Evolutionary conservation across 768 basidiomycete genomes (phyloP).

Genomic region (Suillus americanus): DNA sequence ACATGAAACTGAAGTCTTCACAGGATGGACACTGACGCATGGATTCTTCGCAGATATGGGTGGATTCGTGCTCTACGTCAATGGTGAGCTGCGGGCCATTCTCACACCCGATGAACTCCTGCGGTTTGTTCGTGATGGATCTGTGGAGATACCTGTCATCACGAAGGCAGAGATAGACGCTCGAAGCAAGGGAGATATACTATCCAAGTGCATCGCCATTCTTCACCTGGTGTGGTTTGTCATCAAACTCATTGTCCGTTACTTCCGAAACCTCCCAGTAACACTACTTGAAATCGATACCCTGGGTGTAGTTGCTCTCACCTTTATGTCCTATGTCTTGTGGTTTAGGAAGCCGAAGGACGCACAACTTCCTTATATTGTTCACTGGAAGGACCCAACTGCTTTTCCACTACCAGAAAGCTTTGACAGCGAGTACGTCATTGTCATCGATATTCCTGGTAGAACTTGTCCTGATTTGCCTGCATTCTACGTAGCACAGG

Average conservation of each 20-base stretch:
- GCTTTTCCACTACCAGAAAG: background rate
- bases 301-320: background rate
- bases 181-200: background rate
- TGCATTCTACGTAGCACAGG: background rate
- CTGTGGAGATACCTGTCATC: background rate
- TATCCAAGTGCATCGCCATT: background rate
- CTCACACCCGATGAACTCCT: background rate
- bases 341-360: background rate
- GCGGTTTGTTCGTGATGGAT: background rate
- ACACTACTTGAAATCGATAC: background rate
- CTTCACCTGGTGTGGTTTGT: background rate
- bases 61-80: background rate
- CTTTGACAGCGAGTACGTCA: background rate
- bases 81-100: background rate
- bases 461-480: background rate
- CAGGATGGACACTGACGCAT: background rate
- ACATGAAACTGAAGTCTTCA: fast-evolving
- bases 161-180: background rate
- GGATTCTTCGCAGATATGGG: background rate
- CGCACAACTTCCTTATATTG: background rate
- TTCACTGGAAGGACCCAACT: background rate
- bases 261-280: background rate
- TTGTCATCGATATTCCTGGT: background rate
- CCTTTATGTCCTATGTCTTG: background rate
- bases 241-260: background rate